A percentile compares a stretch with the other conserved stretches of the same genome.
Evolutionary conservation across 495 filamentous ascomycete species (phyloP).

Genomic region (Tuber magnatum): DNA sequence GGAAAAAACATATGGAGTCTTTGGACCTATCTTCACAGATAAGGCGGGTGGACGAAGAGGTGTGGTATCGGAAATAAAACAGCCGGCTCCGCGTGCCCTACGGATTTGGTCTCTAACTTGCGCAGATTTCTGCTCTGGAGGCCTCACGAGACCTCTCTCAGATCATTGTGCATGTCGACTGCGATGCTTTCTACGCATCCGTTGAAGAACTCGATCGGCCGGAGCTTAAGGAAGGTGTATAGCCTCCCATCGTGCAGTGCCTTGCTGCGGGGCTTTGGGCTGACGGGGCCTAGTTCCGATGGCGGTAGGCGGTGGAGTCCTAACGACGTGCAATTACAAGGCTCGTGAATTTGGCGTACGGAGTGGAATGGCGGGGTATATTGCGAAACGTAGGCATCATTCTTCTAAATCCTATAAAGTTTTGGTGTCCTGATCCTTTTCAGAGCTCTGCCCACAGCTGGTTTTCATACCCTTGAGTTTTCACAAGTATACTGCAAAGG

Average conservation of each 20-base stretch:
- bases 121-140: slow-evolving; percentile 64
- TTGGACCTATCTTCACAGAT: slow-evolving; percentile 66
- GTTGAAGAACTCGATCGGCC: slow-evolving; percentile 90
- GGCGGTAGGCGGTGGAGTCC: slow-evolving; percentile 83
- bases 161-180: slow-evolving; percentile 84
- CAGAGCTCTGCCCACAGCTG: slow-evolving; percentile 74
- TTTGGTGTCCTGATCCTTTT: slow-evolving; percentile 5
- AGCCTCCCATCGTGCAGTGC: background rate
- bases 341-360: slow-evolving; percentile 84
- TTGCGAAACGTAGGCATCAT: slow-evolving; percentile 61
- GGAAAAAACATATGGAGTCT: slow-evolving; percentile 68
- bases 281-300: slow-evolving; percentile 57
- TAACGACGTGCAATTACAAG: slow-evolving; percentile 92
- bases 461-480: slow-evolving; percentile 79
- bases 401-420: background rate
- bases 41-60: slow-evolving; percentile 68
- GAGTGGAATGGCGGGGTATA: slow-evolving; percentile 92
- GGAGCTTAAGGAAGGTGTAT: slow-evolving; percentile 60
- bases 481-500: slow-evolving; percentile 85
- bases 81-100: background rate
- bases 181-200: slow-evolving; percentile 95
- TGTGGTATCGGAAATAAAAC: slow-evolving; percentile 8
- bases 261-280: background rate
- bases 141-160: slow-evolving; percentile 72
- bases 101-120: background rate